Conservation (phyloP, 176 grass and related monocot genomes). For the Neostapfia colusana region DNA sequence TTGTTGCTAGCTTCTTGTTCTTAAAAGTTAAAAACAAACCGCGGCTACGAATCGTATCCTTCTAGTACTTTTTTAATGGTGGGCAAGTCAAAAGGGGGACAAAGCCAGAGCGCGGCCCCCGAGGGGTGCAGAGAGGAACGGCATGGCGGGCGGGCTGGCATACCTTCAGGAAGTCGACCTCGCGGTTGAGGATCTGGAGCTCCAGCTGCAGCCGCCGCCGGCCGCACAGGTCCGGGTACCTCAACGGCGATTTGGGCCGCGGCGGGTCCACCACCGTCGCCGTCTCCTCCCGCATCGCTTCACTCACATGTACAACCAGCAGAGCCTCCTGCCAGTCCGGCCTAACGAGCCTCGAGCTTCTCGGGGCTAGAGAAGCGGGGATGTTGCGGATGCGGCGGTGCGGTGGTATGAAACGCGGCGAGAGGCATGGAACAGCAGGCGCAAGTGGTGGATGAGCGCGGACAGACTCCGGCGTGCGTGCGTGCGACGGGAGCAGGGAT, state of each 20-base stretch:
- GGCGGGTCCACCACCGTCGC: conserved; percentile 51
- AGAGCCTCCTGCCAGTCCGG: not conserved
- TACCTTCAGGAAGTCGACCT: conserved; percentile 77
- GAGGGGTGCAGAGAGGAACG: not conserved
- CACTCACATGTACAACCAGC: conserved; percentile 1
- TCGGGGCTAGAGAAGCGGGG: not conserved
- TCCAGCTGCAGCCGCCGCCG: conserved; percentile 69
- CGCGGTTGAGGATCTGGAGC: conserved; percentile 80
- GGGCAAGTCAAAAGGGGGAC: conserved; percentile 22
- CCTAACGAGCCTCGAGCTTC: not conserved
- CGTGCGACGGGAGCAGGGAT: conserved; percentile 13
- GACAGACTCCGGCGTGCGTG: not conserved
- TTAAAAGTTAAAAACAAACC: conserved; percentile 23
- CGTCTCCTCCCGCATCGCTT: conserved; percentile 31
- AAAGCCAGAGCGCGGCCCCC: conserved; percentile 1
- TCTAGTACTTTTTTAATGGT: not conserved
- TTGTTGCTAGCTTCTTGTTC: not conserved
- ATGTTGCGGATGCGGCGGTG: not conserved
- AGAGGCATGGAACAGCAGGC: not conserved
- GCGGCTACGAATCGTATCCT: conserved; percentile 39
- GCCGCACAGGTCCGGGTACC: conserved; percentile 82
- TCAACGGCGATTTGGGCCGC: conserved; percentile 74
- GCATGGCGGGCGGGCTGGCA: not conserved
- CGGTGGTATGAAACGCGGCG: not conserved
- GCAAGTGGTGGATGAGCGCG: not conserved